Evolutionary conservation across 352 stramenopile species (phyloP), one percentile per base, ranked within the genome.

Genomic region (Globisporangium perplexum): DNA sequence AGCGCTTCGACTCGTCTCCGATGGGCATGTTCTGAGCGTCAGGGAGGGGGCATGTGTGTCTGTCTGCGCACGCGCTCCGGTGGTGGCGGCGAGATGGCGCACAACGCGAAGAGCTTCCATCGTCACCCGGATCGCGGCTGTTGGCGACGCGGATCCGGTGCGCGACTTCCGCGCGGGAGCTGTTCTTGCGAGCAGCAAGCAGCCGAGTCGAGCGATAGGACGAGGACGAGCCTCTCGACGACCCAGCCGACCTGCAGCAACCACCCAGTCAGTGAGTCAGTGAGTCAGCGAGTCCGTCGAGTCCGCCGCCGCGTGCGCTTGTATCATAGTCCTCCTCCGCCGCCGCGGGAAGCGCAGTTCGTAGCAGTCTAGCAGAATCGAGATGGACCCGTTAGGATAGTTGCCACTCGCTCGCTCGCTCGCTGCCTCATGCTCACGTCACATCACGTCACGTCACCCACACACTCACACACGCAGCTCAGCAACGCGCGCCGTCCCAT

Each of bases 1-100:
- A 95, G 35, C 77, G 79, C 42, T 70, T 88, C 46, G 77, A 86
- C 54, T 86, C 75, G 44, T 83, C 67, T 10, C 83, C 81, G 11
- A 79, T 72, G 35, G 64, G 62, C 36, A 89, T 88, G 68, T 88
- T 77, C 65, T 83, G 59, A 75, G 7, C 39, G 30, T 10, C 15
- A 3, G 17, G 2, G 38, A 8, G 38, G 8, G 31, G 14, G 12
- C 3, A 12, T 7, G 31, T 12, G 15, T 38, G 12, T 38, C 1
- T 15, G 31, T 11, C 6, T 33, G 30, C 30, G 30, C 30, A 33
- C 10, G 30, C 6, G 6, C 6, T 33, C 6, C 30, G 30, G 6
- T 33, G 31, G 12, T 15, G 14, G 10, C 10, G 7, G 4, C 31
- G 8, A 11, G 4, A 38, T 38, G n/a, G n/a, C n/a, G n/a, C n/a